Conservation (phyloP, 1,139 yeast genomes). For the Saccharomyces hybrid region DNA sequence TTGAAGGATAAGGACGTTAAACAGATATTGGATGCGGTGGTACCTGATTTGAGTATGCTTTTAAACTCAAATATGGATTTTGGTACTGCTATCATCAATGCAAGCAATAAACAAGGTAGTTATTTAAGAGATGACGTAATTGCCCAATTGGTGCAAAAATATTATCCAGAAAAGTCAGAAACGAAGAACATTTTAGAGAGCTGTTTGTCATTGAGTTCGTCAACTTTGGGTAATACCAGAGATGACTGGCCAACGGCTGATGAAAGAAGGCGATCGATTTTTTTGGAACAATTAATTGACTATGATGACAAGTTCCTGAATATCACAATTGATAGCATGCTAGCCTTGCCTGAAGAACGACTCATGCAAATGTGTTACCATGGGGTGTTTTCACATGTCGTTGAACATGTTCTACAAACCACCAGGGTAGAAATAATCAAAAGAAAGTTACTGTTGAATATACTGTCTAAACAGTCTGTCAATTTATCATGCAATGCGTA, state of each 20-base stretch:
- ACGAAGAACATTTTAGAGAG: conserved; percentile 53
- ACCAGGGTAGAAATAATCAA: conserved; percentile 46
- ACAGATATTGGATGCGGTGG: conserved; percentile 57
- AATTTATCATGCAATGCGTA: conserved; percentile 75
- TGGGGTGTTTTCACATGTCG: conserved; percentile 82
- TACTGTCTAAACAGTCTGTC: conserved; percentile 47
- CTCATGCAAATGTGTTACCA: conserved; percentile 70
- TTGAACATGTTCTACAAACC: conserved; percentile 54
- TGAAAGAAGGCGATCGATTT: conserved; percentile 72
- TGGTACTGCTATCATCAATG: conserved; percentile 60
- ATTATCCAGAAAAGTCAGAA: conserved; percentile 44
- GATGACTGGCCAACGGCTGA: conserved; percentile 92
- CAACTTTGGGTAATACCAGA: conserved; percentile 72
- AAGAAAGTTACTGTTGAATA: conserved; percentile 62
- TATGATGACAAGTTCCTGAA: conserved; percentile 55
- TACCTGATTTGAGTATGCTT: conserved; percentile 58
- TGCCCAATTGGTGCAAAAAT: conserved; percentile 50
- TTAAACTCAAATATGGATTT: conserved; percentile 65
- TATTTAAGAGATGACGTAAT: conserved; percentile 63
- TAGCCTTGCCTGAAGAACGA: conserved; percentile 52
- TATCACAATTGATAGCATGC: conserved; percentile 52
- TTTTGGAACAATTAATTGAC: conserved; percentile 62
- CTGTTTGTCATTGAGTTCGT: conserved; percentile 52
- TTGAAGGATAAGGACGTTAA: conserved; percentile 54
- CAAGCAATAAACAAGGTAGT: conserved; percentile 51